These are phyloP conservation scores for Sporothrix phasma DNA, from an alignment of 2,329 filamentous ascomycete genomes.

Conservation along the genomic window DNA sequence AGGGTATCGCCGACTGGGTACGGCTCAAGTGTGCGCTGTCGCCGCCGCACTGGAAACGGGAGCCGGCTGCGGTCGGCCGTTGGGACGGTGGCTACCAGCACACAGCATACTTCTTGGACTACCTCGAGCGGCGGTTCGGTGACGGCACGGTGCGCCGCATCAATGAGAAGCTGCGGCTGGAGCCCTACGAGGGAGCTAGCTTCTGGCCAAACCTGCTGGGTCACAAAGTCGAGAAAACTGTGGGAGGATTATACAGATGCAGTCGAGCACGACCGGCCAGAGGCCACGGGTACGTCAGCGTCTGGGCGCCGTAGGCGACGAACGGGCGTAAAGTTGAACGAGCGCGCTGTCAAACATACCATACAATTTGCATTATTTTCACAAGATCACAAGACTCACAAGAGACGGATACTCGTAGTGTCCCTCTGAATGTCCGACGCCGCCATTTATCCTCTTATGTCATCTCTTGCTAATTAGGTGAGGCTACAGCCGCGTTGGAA, in stretches of 20 bases:
- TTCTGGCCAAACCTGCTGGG: conserved; percentile 65
- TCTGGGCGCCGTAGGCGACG: not conserved
- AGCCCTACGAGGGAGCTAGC: conserved; percentile 51
- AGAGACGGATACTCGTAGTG: too few species aligned
- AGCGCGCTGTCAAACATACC: not conserved
- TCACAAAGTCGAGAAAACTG: conserved; percentile 51
- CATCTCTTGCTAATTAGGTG: not conserved
- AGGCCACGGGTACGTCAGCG: not conserved
- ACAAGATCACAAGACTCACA: too few species aligned
- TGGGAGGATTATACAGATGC: conserved; percentile 60
- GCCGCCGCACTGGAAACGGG: conserved; percentile 74
- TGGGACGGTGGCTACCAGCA: conserved; percentile 89
- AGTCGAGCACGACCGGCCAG: conserved; percentile 16
- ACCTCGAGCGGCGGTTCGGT: conserved; percentile 61
- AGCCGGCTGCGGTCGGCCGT: conserved; percentile 34
- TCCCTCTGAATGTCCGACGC: too few species aligned
- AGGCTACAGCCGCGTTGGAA: not conserved
- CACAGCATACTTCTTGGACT: conserved; percentile 85
- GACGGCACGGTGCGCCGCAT: conserved; percentile 49
- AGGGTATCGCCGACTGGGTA: conserved; percentile 91
- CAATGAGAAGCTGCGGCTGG: conserved; percentile 56
- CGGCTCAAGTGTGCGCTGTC: conserved; percentile 61
- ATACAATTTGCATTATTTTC: not conserved
- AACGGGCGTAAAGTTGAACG: not conserved
- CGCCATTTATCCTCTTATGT: not conserved